phyloP scores from a whole-genome alignment of 139 green algal species.

The Parachlorella kessleri region DNA sequence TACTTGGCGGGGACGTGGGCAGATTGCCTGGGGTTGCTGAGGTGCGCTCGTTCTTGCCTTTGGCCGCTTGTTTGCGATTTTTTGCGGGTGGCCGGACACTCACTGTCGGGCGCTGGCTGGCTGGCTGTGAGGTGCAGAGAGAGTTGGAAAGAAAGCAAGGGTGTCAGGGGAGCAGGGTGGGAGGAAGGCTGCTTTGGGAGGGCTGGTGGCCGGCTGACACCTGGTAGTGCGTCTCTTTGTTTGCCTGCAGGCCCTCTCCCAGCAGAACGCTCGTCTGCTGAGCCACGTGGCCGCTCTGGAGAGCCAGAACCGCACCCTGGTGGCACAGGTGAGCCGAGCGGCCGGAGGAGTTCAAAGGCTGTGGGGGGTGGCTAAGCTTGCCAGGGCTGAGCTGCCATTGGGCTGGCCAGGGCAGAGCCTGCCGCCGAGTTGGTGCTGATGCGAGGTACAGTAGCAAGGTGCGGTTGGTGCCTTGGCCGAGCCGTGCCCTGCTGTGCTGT shows the following conservation, averaged over 20 bases:
- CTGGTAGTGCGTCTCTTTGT: background rate
- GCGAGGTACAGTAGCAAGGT: background rate
- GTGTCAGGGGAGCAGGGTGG: background rate
- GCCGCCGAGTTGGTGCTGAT: background rate
- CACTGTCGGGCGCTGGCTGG: background rate
- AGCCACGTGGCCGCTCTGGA: conserved; percentile 32
- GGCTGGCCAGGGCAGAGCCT: background rate
- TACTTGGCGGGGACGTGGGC: too few relatives aligned
- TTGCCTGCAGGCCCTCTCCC: background rate
- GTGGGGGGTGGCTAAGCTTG: background rate
- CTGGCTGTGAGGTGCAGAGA: background rate
- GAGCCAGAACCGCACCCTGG: conserved; percentile 30
- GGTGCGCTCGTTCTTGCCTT: too few relatives aligned
- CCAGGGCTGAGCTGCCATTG: background rate
- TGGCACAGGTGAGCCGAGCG: conserved; percentile 16
- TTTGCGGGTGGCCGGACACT: too few relatives aligned
- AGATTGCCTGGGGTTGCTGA: background rate
- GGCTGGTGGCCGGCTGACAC: background rate
- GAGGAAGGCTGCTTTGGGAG: background rate
- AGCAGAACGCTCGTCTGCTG: conserved; percentile 35
- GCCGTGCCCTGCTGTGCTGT: background rate
- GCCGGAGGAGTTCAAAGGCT: background rate
- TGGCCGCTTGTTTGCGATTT: too few relatives aligned
- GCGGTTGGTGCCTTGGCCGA: background rate
- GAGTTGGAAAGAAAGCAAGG: background rate